These are phyloP conservation scores for Nothomitra cinnamomea DNA, from an alignment of 2,329 filamentous ascomycete genomes.

Conservation along the genomic window DNA sequence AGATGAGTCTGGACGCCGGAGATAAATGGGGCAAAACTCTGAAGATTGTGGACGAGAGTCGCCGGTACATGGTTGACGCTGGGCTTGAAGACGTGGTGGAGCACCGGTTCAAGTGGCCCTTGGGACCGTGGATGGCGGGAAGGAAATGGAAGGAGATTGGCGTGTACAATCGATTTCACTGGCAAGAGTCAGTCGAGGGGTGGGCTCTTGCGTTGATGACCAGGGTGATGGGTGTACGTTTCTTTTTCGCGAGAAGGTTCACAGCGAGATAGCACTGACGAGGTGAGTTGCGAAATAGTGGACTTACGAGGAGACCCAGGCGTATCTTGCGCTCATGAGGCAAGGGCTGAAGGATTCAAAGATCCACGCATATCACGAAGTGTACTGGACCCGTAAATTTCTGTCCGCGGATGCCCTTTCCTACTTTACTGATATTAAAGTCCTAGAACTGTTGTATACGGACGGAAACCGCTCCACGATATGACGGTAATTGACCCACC, in stretches of 20 bases:
- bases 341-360: background rate
- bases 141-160: background rate
- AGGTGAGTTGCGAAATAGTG: background rate
- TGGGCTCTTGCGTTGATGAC: background rate
- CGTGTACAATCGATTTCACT: background rate
- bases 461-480: background rate
- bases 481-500: too few relatives aligned
- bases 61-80: background rate
- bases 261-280: background rate
- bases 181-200: background rate
- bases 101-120: background rate
- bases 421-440: background rate
- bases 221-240: background rate
- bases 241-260: too few relatives aligned
- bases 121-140: background rate
- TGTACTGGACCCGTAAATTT: background rate
- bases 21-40: too few relatives aligned
- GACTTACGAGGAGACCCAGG: background rate
- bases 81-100: background rate
- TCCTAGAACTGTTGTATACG: background rate
- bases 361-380: slow-evolving; percentile 6
- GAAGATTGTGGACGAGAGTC: too few relatives aligned
- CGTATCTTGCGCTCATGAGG: background rate
- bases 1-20: too few relatives aligned
- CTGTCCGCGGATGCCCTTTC: too few relatives aligned